Evolutionary conservation across 495 filamentous ascomycete genomes (phyloP), one percentile per base, ranked within the genome.

Genomic region (Talaromyces ruber): DNA sequence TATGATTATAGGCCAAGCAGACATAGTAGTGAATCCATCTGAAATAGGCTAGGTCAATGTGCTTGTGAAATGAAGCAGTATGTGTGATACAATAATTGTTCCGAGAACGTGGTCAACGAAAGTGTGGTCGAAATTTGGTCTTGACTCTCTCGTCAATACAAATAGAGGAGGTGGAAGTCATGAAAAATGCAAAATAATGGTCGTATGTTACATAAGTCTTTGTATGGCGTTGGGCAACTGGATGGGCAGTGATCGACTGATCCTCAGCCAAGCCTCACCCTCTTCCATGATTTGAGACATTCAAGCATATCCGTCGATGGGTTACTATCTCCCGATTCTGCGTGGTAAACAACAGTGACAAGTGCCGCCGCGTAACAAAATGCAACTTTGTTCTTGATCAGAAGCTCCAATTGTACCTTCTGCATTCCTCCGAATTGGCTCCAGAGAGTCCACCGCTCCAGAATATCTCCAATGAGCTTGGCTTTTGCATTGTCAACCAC

Each of bases 271-370:
- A 87, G 64, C 58, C 83, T 65, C 2, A 86, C 82, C 54, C 70
- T 80, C 64, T 77, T 81, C 84, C 84, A 86, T 65, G 84, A 73
- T 56, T 76, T 63, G 64, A 86, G 62, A 63, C 83, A 87, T 62
- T 87, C 85, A 67, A 85, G 81, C 68, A 87, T 67, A 64, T 88
- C 84, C 71, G 80, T 73, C 22, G 82, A 78, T 34, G 87, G 59
- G 16, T 77, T 80, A 21, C 82, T 82, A 63, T 79, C 80, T 21
- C 75, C 69, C 24, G 76, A 77, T 8, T 63, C 72, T 7, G 76
- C 72, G 0, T 76, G 77, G 34, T 79, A 79, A 64, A 75, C 73
- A 24, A 87, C 73, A 26, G 82, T 51, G 8, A 80, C 76, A 18
- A 86, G 66, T 24, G 86, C 58, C 25, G 83, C 65, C 37, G 82